A percentile compares a stretch with the other conserved stretches of the same genome.
These are phyloP conservation scores for Fusarium buxicola DNA, from an alignment of 2,329 filamentous ascomycete species.

Conservation along the genomic window DNA sequence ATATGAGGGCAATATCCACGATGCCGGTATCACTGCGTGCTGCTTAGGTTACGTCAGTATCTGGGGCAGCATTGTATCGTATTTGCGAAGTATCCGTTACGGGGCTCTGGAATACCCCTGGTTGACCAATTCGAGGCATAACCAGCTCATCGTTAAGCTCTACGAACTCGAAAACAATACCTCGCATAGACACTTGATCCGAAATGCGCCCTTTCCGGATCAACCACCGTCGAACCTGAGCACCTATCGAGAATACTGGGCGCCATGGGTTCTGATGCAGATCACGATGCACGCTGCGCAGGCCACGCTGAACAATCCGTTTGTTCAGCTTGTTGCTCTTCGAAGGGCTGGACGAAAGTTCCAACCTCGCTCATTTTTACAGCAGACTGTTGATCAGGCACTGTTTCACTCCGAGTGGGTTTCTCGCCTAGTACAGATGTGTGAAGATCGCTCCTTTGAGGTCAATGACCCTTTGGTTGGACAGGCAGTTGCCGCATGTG, in stretches of 20 bases:
- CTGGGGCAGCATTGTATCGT: conserved; percentile 37
- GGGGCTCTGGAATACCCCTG: conserved; percentile 38
- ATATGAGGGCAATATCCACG: conserved; percentile 26
- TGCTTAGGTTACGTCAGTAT: conserved; percentile 15
- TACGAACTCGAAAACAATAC: conserved; percentile 38
- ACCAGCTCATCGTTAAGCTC: conserved; percentile 33
- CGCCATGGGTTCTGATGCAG: conserved; percentile 36
- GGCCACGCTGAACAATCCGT: conserved; percentile 37
- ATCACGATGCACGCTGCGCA: conserved; percentile 41
- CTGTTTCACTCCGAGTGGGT: conserved; percentile 41
- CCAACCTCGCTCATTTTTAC: conserved; percentile 38
- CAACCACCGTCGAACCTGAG: conserved; percentile 17
- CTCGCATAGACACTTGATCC: conserved; percentile 33
- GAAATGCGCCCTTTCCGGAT: conserved; percentile 38
- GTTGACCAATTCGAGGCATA: conserved; percentile 33
- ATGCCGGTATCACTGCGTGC: conserved; percentile 20
- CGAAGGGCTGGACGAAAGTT: conserved; percentile 26
- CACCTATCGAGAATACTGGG: conserved; percentile 39
- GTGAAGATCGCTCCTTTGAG: conserved; percentile 30
- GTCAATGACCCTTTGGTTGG: conserved; percentile 40
- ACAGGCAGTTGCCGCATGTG: conserved; percentile 34
- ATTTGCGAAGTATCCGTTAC: conserved; percentile 33
- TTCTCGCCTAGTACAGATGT: conserved; percentile 39
- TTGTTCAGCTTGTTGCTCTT: conserved; percentile 41
- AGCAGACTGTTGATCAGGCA: conserved; percentile 43